A percentile compares a stretch with the other conserved stretches of the same genome.
phyloP scores from a whole-genome alignment of 164 flowering plant genomes.

The Malania oleifera region DNA sequence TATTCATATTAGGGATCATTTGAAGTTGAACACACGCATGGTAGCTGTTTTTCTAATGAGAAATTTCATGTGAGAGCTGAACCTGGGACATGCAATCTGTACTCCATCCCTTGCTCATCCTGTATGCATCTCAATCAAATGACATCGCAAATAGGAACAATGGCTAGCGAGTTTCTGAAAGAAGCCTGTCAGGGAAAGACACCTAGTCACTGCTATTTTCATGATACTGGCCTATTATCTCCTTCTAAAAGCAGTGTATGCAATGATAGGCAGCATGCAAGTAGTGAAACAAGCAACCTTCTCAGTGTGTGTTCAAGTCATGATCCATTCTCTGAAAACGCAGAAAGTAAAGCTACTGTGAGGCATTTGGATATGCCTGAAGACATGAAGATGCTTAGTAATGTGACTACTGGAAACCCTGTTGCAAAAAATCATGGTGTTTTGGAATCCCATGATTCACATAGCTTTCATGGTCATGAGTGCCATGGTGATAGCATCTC shows the following conservation, averaged over 20 bases:
- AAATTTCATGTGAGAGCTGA: neutral
- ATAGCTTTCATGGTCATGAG: neutral
- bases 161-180: neutral
- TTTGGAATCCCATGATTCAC: neutral
- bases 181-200: slow-evolving; percentile 2
- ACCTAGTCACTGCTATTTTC: slow-evolving; percentile 3
- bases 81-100: slow-evolving; percentile 1
- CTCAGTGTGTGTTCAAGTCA: slow-evolving; percentile 11
- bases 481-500: slow-evolving; percentile 3
- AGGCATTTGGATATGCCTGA: neutral
- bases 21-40: neutral
- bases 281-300: slow-evolving; percentile 12
- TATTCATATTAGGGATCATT: neutral
- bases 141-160: slow-evolving; percentile 2
- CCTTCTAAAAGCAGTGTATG: slow-evolving; percentile 4
- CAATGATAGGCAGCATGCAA: slow-evolving; percentile 2
- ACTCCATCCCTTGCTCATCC: slow-evolving; percentile 1
- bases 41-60: neutral
- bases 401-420: neutral
- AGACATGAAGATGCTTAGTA: neutral
- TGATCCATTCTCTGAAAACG: slow-evolving; percentile 14
- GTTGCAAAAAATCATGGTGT: neutral
- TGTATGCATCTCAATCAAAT: neutral
- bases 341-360: slow-evolving; percentile 6
- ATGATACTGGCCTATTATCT: neutral